Evolutionary conservation across 2,329 filamentous ascomycete genomes (phyloP).

Genomic region (Penicillium sumatraense): DNA sequence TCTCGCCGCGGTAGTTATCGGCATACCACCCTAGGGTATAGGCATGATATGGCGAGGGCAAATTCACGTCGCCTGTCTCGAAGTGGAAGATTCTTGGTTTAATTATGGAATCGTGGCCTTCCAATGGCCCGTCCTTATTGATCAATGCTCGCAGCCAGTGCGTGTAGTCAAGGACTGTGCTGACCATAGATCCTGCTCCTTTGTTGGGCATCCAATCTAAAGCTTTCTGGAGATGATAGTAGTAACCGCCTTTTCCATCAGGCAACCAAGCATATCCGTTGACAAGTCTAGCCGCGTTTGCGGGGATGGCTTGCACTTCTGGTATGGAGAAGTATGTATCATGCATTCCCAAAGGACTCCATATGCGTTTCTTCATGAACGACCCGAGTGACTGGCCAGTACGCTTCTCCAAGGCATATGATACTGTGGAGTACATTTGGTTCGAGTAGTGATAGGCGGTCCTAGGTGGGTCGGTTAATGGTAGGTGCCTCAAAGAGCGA

Average conservation of each 20-base stretch:
- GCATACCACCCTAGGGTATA: constrained; percentile 32
- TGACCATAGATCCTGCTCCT: constrained; percentile 30
- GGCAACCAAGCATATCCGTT: constrained; percentile 26
- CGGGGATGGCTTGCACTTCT: constrained; percentile 13
- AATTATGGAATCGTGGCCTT: constrained; percentile 20
- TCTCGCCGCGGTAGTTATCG: constrained; percentile 24
- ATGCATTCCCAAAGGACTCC: constrained; percentile 27
- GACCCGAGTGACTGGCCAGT: constrained; percentile 16
- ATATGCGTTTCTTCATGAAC: constrained; percentile 25
- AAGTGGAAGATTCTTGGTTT: constrained; percentile 18
- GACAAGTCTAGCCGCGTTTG: constrained; percentile 10
- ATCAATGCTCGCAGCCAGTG: constrained; percentile 30
- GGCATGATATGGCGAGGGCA: constrained; percentile 18
- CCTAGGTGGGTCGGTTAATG: constrained; percentile 23
- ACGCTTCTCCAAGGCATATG: constrained; percentile 22
- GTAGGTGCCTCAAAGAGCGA: constrained; percentile 23
- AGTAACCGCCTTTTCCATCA: constrained; percentile 12
- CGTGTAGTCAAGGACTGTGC: constrained; percentile 31
- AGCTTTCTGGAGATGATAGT: constrained; percentile 16
- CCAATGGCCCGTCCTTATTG: constrained; percentile 18
- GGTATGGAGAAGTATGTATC: constrained; percentile 28
- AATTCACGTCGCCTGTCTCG: constrained; percentile 8
- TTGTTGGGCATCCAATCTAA: constrained; percentile 21
- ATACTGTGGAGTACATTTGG: constrained; percentile 29
- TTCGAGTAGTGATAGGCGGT: constrained; percentile 29